A percentile compares a stretch with the other conserved stretches of the same genome.
These are phyloP conservation scores for Gryganskiella cystojenkinii DNA, from an alignment of 192 early-diverging fungal species.

Conservation along the genomic window DNA sequence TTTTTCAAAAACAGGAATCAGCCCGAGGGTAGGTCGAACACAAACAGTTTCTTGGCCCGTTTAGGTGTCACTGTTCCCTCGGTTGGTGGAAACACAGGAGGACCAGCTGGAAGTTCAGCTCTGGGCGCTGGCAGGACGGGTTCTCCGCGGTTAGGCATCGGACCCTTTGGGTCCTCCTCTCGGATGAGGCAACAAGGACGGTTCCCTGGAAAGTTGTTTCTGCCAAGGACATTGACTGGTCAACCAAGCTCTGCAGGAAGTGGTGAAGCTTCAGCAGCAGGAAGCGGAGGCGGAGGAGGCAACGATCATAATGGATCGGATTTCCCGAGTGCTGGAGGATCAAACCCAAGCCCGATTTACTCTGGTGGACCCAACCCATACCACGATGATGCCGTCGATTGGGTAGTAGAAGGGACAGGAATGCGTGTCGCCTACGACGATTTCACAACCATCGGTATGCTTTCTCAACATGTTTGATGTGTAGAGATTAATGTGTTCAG, in stretches of 20 bases:
- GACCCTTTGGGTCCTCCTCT: constrained; percentile 22
- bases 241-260: constrained; percentile 5
- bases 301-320: not conserved
- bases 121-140: not conserved
- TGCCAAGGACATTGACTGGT: constrained; percentile 17
- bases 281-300: not conserved
- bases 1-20: constrained; percentile 48
- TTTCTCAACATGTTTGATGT: not conserved
- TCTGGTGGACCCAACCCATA: constrained; percentile 44
- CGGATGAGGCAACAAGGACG: constrained; percentile 14
- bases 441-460: constrained; percentile 71
- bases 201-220: constrained; percentile 23
- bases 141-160: constrained; percentile 40
- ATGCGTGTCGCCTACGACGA: constrained; percentile 62
- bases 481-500: not conserved
- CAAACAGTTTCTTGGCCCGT: constrained; percentile 32
- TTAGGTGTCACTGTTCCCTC: constrained; percentile 22
- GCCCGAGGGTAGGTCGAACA: constrained; percentile 18
- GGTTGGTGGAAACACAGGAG: not conserved
- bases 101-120: not conserved
- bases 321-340: not conserved
- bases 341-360: constrained; percentile 32
- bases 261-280: not conserved
- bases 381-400: constrained; percentile 54
- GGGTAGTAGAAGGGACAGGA: constrained; percentile 57